Evolutionary conservation across 371 early-diverging fungal species (phyloP).

Genomic region (Mucor circinelloides): DNA sequence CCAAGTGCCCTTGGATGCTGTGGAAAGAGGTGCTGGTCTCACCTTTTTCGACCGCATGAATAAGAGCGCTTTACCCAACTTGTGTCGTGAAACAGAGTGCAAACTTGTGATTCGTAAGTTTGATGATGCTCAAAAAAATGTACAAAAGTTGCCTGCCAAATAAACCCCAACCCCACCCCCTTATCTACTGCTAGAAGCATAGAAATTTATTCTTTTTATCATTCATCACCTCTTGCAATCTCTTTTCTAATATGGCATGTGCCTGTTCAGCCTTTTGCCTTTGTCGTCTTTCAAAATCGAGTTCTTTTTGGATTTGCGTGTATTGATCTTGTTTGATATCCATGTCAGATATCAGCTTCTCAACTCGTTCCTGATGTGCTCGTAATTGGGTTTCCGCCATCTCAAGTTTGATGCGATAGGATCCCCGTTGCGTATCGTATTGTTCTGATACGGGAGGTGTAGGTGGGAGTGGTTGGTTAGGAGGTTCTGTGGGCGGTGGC

Average conservation of each 20-base stretch:
- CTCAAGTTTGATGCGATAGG: not conserved
- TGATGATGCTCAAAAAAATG: conserved; percentile 46
- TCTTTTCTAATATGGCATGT: conserved; percentile 8
- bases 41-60: conserved; percentile 72
- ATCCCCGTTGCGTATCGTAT: not conserved
- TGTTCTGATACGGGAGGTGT: not conserved
- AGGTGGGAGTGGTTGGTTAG: conserved; percentile 18
- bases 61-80: conserved; percentile 44
- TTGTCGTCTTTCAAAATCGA: conserved; percentile 4
- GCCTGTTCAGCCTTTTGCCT: conserved; percentile 14
- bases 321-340: conserved; percentile 3
- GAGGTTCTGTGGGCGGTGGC: conserved; percentile 13
- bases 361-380: not conserved
- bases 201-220: conserved; percentile 22
- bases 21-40: conserved; percentile 80
- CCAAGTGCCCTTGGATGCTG: conserved; percentile 74
- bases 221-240: conserved; percentile 10
- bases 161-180: no score
- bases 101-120: conserved; percentile 48
- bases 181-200: conserved; percentile 20
- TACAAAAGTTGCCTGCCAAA: not conserved
- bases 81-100: conserved; percentile 54
- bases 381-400: not conserved
- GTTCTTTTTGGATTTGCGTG: not conserved
- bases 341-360: conserved; percentile 8